Evolutionary conservation across 2,329 filamentous ascomycete species (phyloP).

Genomic region (Alternaria dauci): DNA sequence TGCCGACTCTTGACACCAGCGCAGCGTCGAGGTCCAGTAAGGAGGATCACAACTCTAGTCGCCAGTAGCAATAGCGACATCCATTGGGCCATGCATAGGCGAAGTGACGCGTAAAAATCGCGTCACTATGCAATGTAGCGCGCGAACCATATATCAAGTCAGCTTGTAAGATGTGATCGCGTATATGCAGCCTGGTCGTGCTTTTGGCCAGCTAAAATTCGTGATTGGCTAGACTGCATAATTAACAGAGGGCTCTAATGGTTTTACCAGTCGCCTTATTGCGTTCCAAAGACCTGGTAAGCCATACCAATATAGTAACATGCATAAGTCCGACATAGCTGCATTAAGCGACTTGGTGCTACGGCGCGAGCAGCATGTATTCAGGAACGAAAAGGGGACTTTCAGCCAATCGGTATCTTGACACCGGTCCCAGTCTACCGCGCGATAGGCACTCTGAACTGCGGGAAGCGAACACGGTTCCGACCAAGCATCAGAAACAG

Average conservation of each 20-base stretch:
- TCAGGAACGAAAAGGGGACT: conserved; percentile 18
- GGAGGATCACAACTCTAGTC: conserved; percentile 4
- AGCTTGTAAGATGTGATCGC: neutral
- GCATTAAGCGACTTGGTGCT: conserved; percentile 5
- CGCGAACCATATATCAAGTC: conserved; percentile 1
- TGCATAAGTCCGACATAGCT: conserved; percentile 22
- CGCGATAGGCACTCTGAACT: neutral
- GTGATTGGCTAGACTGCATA: conserved; percentile 9
- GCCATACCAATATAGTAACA: conserved; percentile 15
- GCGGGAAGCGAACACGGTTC: conserved; percentile 2
- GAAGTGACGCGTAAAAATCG: neutral
- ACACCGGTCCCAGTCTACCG: conserved; percentile 5
- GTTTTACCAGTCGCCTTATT: conserved; percentile 5
- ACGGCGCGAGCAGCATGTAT: conserved; percentile 17
- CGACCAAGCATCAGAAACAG: neutral
- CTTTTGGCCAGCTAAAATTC: neutral
- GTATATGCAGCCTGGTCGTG: conserved; percentile 1
- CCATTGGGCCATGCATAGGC: neutral
- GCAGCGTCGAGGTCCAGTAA: conserved; percentile 11
- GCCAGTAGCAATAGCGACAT: neutral
- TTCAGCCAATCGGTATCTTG: conserved; percentile 8
- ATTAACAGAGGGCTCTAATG: conserved; percentile 11
- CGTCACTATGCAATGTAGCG: neutral
- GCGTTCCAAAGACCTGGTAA: conserved; percentile 4
- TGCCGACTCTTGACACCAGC: conserved; percentile 15